A percentile compares a stretch with the other conserved stretches of the same genome.
These are phyloP conservation scores for Cantharellus cinnabarinus DNA, from an alignment of 768 basidiomycete species.

Conservation along the genomic window DNA sequence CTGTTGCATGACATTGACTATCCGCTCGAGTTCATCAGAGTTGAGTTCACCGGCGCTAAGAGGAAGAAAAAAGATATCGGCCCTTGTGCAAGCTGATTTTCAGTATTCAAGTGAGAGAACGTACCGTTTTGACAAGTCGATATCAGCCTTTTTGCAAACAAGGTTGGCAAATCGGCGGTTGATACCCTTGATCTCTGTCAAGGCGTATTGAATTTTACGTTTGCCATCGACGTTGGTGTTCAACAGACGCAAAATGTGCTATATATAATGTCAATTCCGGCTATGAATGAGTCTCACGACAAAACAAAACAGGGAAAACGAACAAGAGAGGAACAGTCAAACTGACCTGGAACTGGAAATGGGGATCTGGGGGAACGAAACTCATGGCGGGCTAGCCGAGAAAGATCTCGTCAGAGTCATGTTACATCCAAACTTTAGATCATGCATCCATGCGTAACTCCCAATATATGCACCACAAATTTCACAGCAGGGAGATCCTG, in stretches of 20 bases:
- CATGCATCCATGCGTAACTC: no score
- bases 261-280: slow-evolving; percentile 4
- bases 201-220: slow-evolving; percentile 59
- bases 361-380: slow-evolving; percentile 87
- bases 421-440: not conserved
- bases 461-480: not conserved
- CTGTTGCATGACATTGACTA: slow-evolving; percentile 99
- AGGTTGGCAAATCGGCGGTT: slow-evolving; percentile 96
- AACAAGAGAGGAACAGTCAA: not conserved
- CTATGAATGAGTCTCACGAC: no score
- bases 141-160: slow-evolving; percentile 99
- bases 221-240: slow-evolving; percentile 99
- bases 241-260: slow-evolving; percentile 98
- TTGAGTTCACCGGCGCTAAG: slow-evolving; percentile 96
- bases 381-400: slow-evolving; percentile 42
- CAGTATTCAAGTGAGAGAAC: slow-evolving; percentile 14
- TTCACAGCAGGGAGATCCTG: not conserved
- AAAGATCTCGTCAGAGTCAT: not conserved
- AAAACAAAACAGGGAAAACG: not conserved
- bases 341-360: slow-evolving; percentile 83
- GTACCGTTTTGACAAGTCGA: slow-evolving; percentile 95
- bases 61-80: not conserved
- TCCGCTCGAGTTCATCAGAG: slow-evolving; percentile 96
- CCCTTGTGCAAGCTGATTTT: not conserved
- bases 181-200: slow-evolving; percentile 99